A percentile compares a stretch with the other conserved stretches of the same genome.
These are phyloP conservation scores for Tulasnella sp. DNA, from an alignment of 768 basidiomycete genomes.

Conservation along the genomic window DNA sequence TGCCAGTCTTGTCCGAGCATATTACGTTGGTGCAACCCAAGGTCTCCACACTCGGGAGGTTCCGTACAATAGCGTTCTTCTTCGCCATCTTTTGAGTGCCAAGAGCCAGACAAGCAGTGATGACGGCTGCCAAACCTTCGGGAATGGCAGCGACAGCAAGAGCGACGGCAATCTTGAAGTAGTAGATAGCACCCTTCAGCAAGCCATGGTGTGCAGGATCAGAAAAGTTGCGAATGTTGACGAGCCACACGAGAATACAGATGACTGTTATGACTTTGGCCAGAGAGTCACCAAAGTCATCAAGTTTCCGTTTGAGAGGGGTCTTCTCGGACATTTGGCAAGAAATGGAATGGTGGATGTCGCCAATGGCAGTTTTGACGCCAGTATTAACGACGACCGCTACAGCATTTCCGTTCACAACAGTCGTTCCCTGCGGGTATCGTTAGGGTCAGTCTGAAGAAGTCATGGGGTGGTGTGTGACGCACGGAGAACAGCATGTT, in stretches of 20 bases:
- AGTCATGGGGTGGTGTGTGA: conserved; percentile 10
- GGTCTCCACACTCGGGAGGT: conserved; percentile 93
- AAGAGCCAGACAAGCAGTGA: conserved; percentile 90
- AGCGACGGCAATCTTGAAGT: conserved; percentile 98
- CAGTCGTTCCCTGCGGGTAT: conserved; percentile 66
- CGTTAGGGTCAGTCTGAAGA: background rate
- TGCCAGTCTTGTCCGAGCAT: conserved; percentile 91
- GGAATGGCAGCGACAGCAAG: conserved; percentile 98
- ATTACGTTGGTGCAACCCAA: conserved; percentile 97
- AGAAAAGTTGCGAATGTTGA: conserved; percentile 93
- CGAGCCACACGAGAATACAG: conserved; percentile 94
- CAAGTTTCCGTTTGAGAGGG: conserved; percentile 89
- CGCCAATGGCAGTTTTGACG: conserved; percentile 78
- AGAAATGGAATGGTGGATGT: conserved; percentile 94
- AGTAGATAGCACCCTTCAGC: conserved; percentile 91
- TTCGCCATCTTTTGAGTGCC: conserved; percentile 99
- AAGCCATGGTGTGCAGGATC: conserved; percentile 86
- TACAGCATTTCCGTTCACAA: conserved; percentile 82
- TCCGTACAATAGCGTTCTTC: conserved; percentile 94
- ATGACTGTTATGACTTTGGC: conserved; percentile 97
- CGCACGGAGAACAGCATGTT: conserved; percentile 90
- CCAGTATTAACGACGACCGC: conserved; percentile 87
- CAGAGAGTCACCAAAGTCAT: conserved; percentile 95
- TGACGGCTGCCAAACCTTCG: conserved; percentile 95
- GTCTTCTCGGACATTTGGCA: conserved; percentile 92